phyloP scores from a whole-genome alignment of 2,329 filamentous ascomycete genomes.

The Akanthomyces uredinophilus region DNA sequence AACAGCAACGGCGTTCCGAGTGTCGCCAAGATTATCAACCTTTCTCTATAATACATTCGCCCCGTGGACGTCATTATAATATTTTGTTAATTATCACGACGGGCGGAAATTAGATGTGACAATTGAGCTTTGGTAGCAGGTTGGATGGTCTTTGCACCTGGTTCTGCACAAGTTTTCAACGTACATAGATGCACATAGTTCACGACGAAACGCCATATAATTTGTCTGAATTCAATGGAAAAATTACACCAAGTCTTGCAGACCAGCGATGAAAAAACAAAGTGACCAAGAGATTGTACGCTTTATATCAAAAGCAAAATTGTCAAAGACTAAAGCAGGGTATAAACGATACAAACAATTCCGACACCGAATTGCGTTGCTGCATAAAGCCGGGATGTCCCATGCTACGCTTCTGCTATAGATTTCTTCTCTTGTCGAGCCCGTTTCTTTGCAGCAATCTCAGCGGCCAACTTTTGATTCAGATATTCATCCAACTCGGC shows the following conservation, averaged over 20 bases:
- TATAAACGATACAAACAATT: background rate
- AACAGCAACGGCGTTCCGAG: conserved; percentile 40
- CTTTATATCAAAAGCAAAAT: background rate
- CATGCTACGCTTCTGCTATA: background rate
- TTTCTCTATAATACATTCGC: background rate
- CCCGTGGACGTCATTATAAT: background rate
- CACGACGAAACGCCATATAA: background rate
- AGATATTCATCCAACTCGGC: conserved; percentile 5
- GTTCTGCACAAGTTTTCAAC: background rate
- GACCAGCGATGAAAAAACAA: background rate
- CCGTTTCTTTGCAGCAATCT: conserved; percentile 5
- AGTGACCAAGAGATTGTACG: background rate
- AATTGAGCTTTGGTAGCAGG: background rate
- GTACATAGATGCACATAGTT: background rate
- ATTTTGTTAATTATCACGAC: background rate
- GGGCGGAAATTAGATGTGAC: background rate
- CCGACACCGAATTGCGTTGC: no score
- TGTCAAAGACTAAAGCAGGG: background rate
- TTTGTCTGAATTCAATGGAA: background rate
- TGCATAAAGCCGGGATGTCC: no score
- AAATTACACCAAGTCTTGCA: background rate
- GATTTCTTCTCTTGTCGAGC: conserved; percentile 5
- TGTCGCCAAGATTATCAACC: conserved; percentile 19
- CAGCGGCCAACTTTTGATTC: background rate
- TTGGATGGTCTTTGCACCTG: background rate